These are phyloP conservation scores for Xylaria sp. DNA, from an alignment of 2,329 filamentous ascomycete genomes.

Conservation along the genomic window DNA sequence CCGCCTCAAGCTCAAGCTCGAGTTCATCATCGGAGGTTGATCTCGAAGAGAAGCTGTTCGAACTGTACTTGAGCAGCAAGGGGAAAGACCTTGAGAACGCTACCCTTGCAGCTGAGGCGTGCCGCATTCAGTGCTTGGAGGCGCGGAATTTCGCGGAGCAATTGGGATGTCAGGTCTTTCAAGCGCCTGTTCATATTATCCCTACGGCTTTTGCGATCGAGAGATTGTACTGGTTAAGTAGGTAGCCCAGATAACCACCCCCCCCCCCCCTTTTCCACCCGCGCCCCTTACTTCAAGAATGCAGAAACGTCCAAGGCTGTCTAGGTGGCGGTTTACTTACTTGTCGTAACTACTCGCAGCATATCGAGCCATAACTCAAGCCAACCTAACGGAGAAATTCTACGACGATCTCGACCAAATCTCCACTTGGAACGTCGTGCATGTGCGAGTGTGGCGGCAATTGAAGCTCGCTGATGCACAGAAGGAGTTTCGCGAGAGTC, in stretches of 20 bases:
- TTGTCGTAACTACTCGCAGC: background rate
- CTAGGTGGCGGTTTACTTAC: no score
- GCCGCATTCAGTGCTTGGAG: background rate
- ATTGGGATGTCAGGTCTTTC: background rate
- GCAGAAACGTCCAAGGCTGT: no score
- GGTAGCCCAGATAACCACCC: no score
- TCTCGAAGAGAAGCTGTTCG: background rate
- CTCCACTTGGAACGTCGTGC: background rate
- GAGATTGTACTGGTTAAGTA: background rate
- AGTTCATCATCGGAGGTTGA: background rate
- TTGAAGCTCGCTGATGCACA: background rate
- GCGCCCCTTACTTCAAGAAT: no score
- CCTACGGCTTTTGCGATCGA: conserved; percentile 10
- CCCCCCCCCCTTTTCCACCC: background rate
- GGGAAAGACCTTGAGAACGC: background rate
- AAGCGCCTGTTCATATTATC: background rate
- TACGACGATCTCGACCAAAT: background rate
- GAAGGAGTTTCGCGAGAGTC: background rate
- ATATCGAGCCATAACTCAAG: background rate
- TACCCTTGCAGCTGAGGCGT: background rate
- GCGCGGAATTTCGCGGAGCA: background rate
- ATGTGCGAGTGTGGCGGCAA: background rate
- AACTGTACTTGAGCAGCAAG: background rate
- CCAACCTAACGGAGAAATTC: background rate
- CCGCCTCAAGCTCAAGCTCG: background rate